Evolutionary conservation across 495 filamentous ascomycete genomes (phyloP).

Genomic region (Physcia stellaris): DNA sequence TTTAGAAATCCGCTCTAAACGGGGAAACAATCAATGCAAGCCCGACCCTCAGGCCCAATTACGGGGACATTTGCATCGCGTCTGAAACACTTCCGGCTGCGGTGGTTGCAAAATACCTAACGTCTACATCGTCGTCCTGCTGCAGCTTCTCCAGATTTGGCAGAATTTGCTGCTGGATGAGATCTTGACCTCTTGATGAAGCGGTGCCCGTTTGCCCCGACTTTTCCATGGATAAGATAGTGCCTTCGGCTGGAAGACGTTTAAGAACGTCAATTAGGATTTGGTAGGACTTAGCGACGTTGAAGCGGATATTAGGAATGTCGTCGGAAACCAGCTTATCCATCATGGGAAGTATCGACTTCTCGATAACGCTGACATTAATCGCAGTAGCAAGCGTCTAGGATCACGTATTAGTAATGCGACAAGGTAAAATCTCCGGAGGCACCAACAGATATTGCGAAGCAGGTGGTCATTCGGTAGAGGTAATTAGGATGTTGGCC

Average conservation of each 20-base stretch:
- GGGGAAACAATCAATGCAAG: not conserved
- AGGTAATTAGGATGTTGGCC: constrained; percentile 95
- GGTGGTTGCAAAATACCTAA: constrained; percentile 83
- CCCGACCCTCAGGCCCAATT: not conserved
- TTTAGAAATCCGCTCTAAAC: not conserved
- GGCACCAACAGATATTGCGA: constrained; percentile 80
- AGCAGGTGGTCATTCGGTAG: constrained; percentile 98
- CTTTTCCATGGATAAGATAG: constrained; percentile 73
- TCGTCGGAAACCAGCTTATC: constrained; percentile 83
- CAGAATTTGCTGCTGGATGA: constrained; percentile 77
- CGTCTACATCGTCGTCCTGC: constrained; percentile 93
- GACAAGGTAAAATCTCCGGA: not conserved
- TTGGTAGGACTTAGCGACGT: constrained; percentile 93
- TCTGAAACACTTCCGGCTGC: constrained; percentile 34
- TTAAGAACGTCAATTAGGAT: constrained; percentile 79
- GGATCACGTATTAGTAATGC: constrained; percentile 19
- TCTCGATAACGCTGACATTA: constrained; percentile 78
- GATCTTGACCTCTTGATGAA: constrained; percentile 59
- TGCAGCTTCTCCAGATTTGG: constrained; percentile 89
- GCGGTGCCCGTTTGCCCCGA: constrained; percentile 45
- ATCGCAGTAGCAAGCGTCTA: constrained; percentile 91
- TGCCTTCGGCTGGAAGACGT: constrained; percentile 77
- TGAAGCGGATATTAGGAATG: constrained; percentile 98
- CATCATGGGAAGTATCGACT: constrained; percentile 88
- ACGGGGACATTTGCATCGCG: constrained; percentile 22